Percentiles rank a stretch among this genome's conserved stretches.
Conservation (phyloP, 1,284 basidiomycete species). For the Ganoderma multipileum region DNA sequence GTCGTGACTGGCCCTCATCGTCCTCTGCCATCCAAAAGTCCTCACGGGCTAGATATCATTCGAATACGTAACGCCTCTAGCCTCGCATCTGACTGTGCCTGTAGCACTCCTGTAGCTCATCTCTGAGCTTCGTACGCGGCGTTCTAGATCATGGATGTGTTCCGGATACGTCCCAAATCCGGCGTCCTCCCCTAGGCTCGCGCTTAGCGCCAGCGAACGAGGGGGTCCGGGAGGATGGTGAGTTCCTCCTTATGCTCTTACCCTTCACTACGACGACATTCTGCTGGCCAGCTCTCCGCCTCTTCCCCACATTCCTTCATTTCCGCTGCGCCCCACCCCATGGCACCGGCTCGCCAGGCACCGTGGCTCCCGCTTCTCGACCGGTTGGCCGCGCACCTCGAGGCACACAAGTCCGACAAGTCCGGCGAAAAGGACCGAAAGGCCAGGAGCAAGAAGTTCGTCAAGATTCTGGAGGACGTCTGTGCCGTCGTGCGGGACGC, state of each 20-base stretch:
- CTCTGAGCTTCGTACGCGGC: background rate
- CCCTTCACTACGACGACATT: background rate
- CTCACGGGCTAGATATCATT: background rate
- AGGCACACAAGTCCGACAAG: slow-evolving; percentile 7
- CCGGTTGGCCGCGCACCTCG: slow-evolving; percentile 14
- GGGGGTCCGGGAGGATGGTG: background rate
- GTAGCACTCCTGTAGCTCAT: background rate
- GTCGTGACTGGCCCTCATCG: background rate
- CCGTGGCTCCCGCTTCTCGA: slow-evolving; percentile 17
- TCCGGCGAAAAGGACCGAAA: slow-evolving; percentile 10
- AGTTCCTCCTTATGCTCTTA: background rate
- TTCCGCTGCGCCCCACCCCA: background rate
- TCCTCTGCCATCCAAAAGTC: background rate
- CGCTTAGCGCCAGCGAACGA: background rate
- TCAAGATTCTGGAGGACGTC: slow-evolving; percentile 27
- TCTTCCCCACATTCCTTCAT: slow-evolving; percentile 5
- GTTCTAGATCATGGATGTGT: background rate
- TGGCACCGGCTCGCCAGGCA: slow-evolving; percentile 1
- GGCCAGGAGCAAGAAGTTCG: slow-evolving; percentile 18
- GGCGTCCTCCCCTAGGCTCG: background rate
- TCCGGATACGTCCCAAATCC: background rate
- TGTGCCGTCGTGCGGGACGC: slow-evolving; percentile 33
- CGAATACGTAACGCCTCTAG: background rate
- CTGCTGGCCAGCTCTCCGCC: slow-evolving; percentile 1
- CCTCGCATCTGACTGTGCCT: background rate